phyloP scores from a whole-genome alignment of 164 flowering plant genomes.

The Cinnamomum micranthum region DNA sequence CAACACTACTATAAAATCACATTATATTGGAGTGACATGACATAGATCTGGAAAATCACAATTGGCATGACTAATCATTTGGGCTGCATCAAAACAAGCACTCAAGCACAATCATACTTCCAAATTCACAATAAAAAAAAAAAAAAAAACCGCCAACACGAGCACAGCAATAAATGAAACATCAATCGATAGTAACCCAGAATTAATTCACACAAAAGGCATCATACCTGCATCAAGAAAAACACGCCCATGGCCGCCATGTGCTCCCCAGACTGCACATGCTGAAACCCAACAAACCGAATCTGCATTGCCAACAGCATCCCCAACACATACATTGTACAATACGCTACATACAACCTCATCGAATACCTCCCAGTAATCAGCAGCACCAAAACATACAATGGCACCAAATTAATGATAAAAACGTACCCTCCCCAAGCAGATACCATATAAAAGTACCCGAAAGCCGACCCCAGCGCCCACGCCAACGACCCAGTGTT shows the following conservation, averaged over 20 bases:
- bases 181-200: neutral
- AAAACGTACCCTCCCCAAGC: constrained; percentile 99
- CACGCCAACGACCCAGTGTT: constrained; percentile 90
- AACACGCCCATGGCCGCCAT: constrained; percentile 99
- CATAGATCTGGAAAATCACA: too few species aligned
- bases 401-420: constrained; percentile 85
- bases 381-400: constrained; percentile 86
- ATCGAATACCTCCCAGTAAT: constrained; percentile 88
- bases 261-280: constrained; percentile 98
- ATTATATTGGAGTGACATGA: too few species aligned
- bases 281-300: constrained; percentile 99
- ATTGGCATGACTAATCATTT: neutral
- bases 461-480: constrained; percentile 89
- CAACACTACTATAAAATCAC: too few species aligned
- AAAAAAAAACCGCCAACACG: neutral
- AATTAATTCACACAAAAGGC: neutral
- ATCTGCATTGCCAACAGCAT: constrained; percentile 99
- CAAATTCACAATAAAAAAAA: too few species aligned
- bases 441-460: constrained; percentile 96
- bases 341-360: constrained; percentile 91
- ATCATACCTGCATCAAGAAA: constrained; percentile 80
- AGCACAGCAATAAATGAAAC: neutral
- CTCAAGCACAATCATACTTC: neutral
- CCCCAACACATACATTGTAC: constrained; percentile 83
- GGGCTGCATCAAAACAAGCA: neutral